These are phyloP conservation scores for Botryosphaeria agaves DNA, from an alignment of 2,329 filamentous ascomycete species.

Conservation along the genomic window DNA sequence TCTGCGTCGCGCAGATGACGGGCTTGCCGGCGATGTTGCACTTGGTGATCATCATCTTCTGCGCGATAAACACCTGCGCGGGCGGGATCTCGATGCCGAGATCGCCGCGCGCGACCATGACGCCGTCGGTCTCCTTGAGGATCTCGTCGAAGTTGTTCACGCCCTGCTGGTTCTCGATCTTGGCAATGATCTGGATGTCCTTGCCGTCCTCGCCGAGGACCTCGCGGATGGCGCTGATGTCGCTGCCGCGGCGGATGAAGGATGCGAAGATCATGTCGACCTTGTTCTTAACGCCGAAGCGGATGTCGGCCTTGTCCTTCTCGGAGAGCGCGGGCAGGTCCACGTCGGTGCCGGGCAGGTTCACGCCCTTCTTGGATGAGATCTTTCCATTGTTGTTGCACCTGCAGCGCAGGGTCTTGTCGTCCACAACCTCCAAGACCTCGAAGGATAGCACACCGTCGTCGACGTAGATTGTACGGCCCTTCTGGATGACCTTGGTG, in stretches of 20 bases:
- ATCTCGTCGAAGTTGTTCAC: conserved; percentile 99
- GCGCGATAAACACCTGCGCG: conserved; percentile 94
- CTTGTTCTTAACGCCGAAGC: conserved; percentile 93
- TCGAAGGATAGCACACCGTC: conserved; percentile 96
- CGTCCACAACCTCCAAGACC: conserved; percentile 73
- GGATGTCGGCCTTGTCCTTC: conserved; percentile 90
- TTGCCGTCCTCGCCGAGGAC: conserved; percentile 83
- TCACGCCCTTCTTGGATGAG: conserved; percentile 97
- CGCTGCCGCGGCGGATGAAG: conserved; percentile 87
- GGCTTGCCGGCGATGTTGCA: conserved; percentile 99
- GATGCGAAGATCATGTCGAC: conserved; percentile 99
- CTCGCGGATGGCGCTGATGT: conserved; percentile 82
- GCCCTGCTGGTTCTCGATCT: conserved; percentile 99
- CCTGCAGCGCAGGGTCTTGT: conserved; percentile 71
- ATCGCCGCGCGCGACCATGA: conserved; percentile 99
- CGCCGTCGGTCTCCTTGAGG: conserved; percentile 86
- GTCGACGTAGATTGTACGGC: conserved; percentile 94
- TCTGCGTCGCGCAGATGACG: conserved; percentile 96
- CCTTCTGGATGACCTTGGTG: conserved; percentile 85
- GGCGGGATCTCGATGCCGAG: conserved; percentile 97
- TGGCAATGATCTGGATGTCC: conserved; percentile 98
- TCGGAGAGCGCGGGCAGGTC: conserved; percentile 93
- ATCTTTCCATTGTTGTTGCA: conserved; percentile 98
- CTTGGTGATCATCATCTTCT: conserved; percentile 99
- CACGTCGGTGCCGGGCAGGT: conserved; percentile 96